Evolutionary conservation across 805 yeast genomes (phyloP), one percentile per base, ranked within the genome.

Genomic region (Candida adriatica): DNA sequence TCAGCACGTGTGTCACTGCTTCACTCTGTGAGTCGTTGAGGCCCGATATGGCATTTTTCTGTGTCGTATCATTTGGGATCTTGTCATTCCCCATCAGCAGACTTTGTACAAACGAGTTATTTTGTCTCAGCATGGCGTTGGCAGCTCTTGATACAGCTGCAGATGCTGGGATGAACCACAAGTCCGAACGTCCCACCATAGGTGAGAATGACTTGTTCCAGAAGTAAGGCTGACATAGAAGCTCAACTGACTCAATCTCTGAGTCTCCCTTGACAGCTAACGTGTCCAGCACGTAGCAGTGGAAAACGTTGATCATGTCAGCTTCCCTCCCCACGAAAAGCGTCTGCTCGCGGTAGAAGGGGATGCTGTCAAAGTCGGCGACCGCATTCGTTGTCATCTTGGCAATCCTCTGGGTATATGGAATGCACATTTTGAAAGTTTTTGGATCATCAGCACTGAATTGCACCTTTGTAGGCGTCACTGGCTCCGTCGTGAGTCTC

Each of bases 111-210:
- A 59, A 67, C 6, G 65, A 62, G 48, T 75, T 74, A 26, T 64
- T 64, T 21, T 79, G 62, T 29, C 72, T 62, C 2, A 72, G 62
- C 84, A 79, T 80, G 1, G 86, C 80, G 42, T 70, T 67, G 49
- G 79, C 60, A 6, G 76, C 75, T 52, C 87, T 60, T 25, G 73
- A 68, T 5, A 75, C 70, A 3, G 80, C 79, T 5, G 73, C 70
- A 8, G 80, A 72, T 15, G 76, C 75, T 1, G 86, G 85, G 29
- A 79, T 46, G 9, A 80, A 48, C 20, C 61, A 59, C 21, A 61
- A 46, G 11, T 46, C 39, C 29, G 63, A 60, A 6, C 63, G 60
- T 3, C 64, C 52, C 7, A 49, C 55, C 1, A 81, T 81, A 37
- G 75, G 58, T 4, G 64, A 63, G 27, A 54, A 52, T 18, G 37